phyloP scores from a whole-genome alignment of 306 rosid species.

The Cucumis cinereus region DNA sequence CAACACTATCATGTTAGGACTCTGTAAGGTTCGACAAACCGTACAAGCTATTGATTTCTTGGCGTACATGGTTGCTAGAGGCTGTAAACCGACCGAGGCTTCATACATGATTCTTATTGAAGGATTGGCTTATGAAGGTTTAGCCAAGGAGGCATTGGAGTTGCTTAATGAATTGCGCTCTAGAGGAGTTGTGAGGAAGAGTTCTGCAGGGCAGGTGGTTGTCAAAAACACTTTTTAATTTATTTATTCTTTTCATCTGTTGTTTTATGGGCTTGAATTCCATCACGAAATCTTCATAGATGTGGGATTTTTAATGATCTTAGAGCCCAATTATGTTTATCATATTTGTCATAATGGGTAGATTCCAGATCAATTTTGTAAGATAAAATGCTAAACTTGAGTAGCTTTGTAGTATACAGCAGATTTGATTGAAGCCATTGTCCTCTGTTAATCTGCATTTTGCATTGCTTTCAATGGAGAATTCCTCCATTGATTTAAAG shows the following conservation, averaged over 20 bases:
- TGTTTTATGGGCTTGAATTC: not conserved
- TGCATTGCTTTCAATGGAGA: not conserved
- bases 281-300: not conserved
- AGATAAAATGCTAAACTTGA: not conserved
- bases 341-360: not conserved
- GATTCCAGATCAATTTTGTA: constrained; percentile 2
- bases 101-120: constrained; percentile 82
- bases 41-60: constrained; percentile 74
- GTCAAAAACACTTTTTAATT: constrained; percentile 28
- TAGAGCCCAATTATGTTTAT: not conserved
- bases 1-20: constrained; percentile 78
- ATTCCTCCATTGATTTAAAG: not conserved
- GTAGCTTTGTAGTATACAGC: not conserved
- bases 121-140: constrained; percentile 85
- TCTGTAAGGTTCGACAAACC: constrained; percentile 64
- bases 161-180: constrained; percentile 49
- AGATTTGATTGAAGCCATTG: not conserved
- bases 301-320: not conserved
- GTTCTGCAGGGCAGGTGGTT: constrained; percentile 57
- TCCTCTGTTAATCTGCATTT: not conserved
- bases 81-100: constrained; percentile 79
- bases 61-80: constrained; percentile 53
- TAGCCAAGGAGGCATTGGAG: constrained; percentile 73
- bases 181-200: constrained; percentile 71
- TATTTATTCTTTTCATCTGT: not conserved